Evolutionary conservation across 1,284 basidiomycete species (phyloP).

Genomic region (Hemileia vastatrix): DNA sequence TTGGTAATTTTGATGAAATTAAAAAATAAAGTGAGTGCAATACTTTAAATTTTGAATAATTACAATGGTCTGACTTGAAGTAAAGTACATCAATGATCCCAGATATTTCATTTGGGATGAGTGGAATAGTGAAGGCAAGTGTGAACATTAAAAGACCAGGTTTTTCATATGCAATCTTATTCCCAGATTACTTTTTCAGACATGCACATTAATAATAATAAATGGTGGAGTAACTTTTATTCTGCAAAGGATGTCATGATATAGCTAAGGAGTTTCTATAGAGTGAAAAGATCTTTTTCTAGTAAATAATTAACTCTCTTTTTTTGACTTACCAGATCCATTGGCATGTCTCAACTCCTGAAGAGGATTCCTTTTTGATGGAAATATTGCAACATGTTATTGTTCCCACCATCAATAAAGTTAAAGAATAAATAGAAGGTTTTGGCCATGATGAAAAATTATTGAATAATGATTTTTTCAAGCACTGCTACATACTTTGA

Average conservation of each 20-base stretch:
- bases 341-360: constrained; percentile 72
- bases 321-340: constrained; percentile 51
- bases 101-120: constrained; percentile 74
- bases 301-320: background rate
- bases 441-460: constrained; percentile 20
- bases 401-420: too few relatives aligned
- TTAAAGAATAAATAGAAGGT: too few relatives aligned
- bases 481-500: too few relatives aligned
- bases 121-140: constrained; percentile 64
- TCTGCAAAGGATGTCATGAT: constrained; percentile 62
- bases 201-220: constrained; percentile 62
- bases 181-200: constrained; percentile 46
- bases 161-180: background rate
- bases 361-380: constrained; percentile 71
- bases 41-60: too few relatives aligned
- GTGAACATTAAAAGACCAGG: background rate
- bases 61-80: too few relatives aligned
- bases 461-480: too few relatives aligned
- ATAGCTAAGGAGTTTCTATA: background rate
- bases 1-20: too few relatives aligned
- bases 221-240: constrained; percentile 75
- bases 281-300: background rate
- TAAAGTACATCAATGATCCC: constrained; percentile 70
- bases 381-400: constrained; percentile 65
- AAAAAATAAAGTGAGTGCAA: too few relatives aligned